Evolutionary conservation across 179 eudicot species (phyloP), one percentile per base, ranked within the genome.

Genomic region (Spergularia azorica): DNA sequence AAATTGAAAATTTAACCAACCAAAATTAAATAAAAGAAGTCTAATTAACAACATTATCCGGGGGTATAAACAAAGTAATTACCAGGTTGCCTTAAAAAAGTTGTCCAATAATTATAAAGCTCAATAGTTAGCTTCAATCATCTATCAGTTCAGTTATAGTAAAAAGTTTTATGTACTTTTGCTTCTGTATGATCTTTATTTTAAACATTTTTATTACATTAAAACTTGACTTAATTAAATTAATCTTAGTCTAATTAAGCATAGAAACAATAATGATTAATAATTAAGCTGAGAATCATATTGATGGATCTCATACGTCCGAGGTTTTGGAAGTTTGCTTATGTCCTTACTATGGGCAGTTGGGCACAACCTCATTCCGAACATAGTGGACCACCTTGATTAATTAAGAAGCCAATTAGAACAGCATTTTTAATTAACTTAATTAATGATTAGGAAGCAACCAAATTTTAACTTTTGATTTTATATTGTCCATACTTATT

Each of bases 251-350:
- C 48, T 43, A 43, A 43, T 7, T 43, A 43, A 5, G 48, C 8
- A 4, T 43, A 43, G 48, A 43, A 4, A 5, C 5, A 43, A 43
- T 43, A 43, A 43, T 43, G 48, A 43, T 43, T 43, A 43, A 43
- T 43, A 43, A 43, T 7, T 43, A 4, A 43, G 6, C 12, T 41
- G 58, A 50, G 58, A 68, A 21, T 50, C 72, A 26, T 51, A 32
- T 66, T 18, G n/a, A n/a, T n/a, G 18, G 70, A 70, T 70, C 60
- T 70, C 20, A 70, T 70, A 55, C 73, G 73, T 70, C 55, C 48
- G 62, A 70, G 55, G 62, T 70, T 70, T 70, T 70, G 73, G 73
- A 60, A 70, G 55, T 54, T 70, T 21, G 73, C 11, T 54, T 54
- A 32, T 70, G 73, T 70, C 73, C 60, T 7, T 55, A 70, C 54